These are phyloP conservation scores for Leishmania lainsoni DNA, from an alignment of 208 protist species.

Conservation along the genomic window DNA sequence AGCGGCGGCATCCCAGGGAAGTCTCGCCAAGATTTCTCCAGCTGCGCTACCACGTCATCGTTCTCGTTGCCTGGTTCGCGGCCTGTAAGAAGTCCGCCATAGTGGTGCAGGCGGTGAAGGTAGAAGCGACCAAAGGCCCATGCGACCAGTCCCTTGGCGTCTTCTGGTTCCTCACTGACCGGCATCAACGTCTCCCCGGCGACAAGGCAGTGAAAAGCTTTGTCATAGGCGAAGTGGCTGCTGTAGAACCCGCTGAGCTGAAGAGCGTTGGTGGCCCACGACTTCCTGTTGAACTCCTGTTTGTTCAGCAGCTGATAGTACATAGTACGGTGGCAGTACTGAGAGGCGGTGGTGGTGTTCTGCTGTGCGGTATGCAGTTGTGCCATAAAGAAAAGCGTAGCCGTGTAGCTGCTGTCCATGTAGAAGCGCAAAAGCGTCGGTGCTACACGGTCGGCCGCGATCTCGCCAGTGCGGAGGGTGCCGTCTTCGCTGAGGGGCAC, in stretches of 20 bases:
- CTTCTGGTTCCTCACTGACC: conserved; percentile 43
- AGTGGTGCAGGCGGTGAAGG: conserved; percentile 74
- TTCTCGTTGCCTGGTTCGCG: conserved; percentile 7
- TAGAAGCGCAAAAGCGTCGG: conserved; percentile 50
- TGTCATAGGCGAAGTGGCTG: conserved; percentile 65
- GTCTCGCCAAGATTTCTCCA: conserved; percentile 58
- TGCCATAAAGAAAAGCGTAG: conserved; percentile 87
- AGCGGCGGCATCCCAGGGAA: conserved; percentile 62
- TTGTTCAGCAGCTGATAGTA: conserved; percentile 81
- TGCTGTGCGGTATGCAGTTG: conserved; percentile 70
- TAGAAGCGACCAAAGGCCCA: conserved; percentile 81
- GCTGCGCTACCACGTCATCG: conserved; percentile 22
- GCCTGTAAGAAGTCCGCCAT: conserved; percentile 29
- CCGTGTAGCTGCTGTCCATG: conserved; percentile 79
- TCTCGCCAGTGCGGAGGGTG: conserved; percentile 33
- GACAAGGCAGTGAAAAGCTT: conserved; percentile 81
- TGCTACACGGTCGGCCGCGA: conserved; percentile 7
- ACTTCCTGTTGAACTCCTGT: conserved; percentile 72
- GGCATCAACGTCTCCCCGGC: conserved; percentile 85
- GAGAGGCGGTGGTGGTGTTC: conserved; percentile 50
- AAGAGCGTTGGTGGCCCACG: conserved; percentile 87
- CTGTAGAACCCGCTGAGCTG: conserved; percentile 85
- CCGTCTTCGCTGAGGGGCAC: conserved; percentile 55
- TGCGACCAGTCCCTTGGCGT: conserved; percentile 64
- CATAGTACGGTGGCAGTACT: conserved; percentile 89